These are phyloP conservation scores for Polyporus tsugae DNA, from an alignment of 1,284 basidiomycete species.

Conservation along the genomic window DNA sequence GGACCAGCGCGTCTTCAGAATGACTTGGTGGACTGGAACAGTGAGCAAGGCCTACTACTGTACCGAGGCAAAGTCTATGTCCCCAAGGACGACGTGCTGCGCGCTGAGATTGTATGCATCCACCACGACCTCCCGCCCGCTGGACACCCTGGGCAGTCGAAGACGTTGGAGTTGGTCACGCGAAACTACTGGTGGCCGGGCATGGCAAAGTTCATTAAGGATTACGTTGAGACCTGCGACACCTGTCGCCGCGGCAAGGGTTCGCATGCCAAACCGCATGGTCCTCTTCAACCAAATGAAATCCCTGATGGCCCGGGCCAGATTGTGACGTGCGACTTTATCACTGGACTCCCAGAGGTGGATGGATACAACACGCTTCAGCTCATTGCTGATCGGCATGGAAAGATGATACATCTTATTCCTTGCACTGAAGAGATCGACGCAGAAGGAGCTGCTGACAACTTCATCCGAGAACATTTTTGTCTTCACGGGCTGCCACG, in stretches of 20 bases:
- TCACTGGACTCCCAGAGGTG: slow-evolving; percentile 46
- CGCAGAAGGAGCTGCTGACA: slow-evolving; percentile 15
- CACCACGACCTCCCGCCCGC: slow-evolving; percentile 1
- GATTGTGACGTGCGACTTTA: slow-evolving; percentile 46
- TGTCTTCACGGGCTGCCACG: slow-evolving; percentile 41
- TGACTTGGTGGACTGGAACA: neutral
- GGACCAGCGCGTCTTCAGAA: neutral
- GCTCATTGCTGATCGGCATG: slow-evolving; percentile 29
- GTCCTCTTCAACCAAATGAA: slow-evolving; percentile 22
- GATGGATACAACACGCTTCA: slow-evolving; percentile 36
- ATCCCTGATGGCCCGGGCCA: slow-evolving; percentile 12
- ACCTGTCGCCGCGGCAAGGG: slow-evolving; percentile 49
- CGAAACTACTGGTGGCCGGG: slow-evolving; percentile 2
- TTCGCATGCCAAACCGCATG: neutral
- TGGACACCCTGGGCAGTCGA: slow-evolving; percentile 5
- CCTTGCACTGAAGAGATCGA: slow-evolving; percentile 18
- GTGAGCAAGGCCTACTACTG: neutral
- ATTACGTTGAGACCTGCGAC: slow-evolving; percentile 50
- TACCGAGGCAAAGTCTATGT: slow-evolving; percentile 49
- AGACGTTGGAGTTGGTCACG: slow-evolving; percentile 3
- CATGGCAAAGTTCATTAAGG: slow-evolving; percentile 41
- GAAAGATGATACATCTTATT: slow-evolving; percentile 17
- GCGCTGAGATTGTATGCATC: neutral
- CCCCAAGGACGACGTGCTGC: neutral
- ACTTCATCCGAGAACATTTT: slow-evolving; percentile 23